phyloP scores from a whole-genome alignment of 129 eudicot genomes.

The Scalesia atractyloides region DNA sequence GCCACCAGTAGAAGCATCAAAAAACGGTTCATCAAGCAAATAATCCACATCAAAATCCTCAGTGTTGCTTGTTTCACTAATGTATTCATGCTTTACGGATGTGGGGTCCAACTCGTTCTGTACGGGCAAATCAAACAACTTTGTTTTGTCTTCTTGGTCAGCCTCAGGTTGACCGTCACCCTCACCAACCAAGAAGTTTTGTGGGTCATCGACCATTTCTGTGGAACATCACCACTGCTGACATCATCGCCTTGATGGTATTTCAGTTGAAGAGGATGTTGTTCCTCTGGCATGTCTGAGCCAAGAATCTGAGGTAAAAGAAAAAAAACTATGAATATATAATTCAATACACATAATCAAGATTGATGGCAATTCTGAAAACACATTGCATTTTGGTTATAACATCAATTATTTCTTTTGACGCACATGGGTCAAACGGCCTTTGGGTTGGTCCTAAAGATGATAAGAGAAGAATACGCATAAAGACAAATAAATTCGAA shows the following conservation, averaged over 20 bases:
- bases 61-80: conserved; percentile 48
- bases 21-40: conserved; percentile 59
- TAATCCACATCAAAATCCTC: conserved; percentile 46
- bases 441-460: neutral
- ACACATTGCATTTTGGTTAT: neutral
- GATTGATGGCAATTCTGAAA: neutral
- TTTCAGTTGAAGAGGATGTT: conserved; percentile 42
- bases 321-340: conserved; percentile 10
- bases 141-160: conserved; percentile 42
- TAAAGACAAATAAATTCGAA: neutral
- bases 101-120: conserved; percentile 38
- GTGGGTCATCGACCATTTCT: conserved; percentile 34
- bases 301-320: conserved; percentile 55
- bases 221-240: conserved; percentile 35
- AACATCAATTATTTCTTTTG: neutral
- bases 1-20: conserved; percentile 45
- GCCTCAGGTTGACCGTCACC: conserved; percentile 30
- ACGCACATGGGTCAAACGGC: neutral
- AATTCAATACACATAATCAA: neutral
- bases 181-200: conserved; percentile 27
- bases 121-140: conserved; percentile 47
- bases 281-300: conserved; percentile 40
- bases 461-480: neutral
- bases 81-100: conserved; percentile 59
- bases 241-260: conserved; percentile 34